A percentile compares a stretch with the other conserved stretches of the same genome.
Evolutionary conservation across 805 yeast species (phyloP).

Genomic region (Maudiozyma saulgeensis): DNA sequence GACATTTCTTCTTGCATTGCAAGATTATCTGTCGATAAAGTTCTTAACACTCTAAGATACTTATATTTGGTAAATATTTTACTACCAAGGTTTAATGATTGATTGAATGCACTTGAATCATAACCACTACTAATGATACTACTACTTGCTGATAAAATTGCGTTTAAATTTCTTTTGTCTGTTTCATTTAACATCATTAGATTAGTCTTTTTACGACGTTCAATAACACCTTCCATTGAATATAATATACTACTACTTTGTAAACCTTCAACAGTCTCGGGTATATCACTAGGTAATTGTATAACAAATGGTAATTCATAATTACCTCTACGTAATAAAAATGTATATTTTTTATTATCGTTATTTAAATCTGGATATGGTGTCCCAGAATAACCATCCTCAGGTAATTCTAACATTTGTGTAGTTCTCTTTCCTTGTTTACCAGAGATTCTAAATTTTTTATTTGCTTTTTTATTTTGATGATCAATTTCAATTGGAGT

Average conservation of each 20-base stretch:
- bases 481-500: not conserved
- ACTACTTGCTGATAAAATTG: conserved; percentile 1
- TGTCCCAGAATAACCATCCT: conserved; percentile 16
- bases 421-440: not conserved
- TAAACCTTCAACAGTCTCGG: conserved; percentile 84
- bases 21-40: conserved; percentile 70
- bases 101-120: conserved; percentile 5
- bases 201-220: conserved; percentile 25
- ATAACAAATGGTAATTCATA: conserved; percentile 81
- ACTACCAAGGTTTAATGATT: not conserved
- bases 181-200: conserved; percentile 1
- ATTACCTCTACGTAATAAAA: conserved; percentile 55
- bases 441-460: not conserved
- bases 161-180: not conserved
- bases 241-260: conserved; percentile 69
- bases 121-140: conserved; percentile 1
- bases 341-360: conserved; percentile 3
- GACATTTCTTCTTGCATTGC: conserved; percentile 62
- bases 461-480: not conserved
- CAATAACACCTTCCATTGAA: conserved; percentile 65
- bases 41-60: conserved; percentile 70
- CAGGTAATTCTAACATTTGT: not conserved
- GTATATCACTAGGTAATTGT: conserved; percentile 70
- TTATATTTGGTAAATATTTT: conserved; percentile 27
- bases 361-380: conserved; percentile 24